Evolutionary conservation across 2,329 filamentous ascomycete genomes (phyloP).

Genomic region (Rhynchosporium graminicola): DNA sequence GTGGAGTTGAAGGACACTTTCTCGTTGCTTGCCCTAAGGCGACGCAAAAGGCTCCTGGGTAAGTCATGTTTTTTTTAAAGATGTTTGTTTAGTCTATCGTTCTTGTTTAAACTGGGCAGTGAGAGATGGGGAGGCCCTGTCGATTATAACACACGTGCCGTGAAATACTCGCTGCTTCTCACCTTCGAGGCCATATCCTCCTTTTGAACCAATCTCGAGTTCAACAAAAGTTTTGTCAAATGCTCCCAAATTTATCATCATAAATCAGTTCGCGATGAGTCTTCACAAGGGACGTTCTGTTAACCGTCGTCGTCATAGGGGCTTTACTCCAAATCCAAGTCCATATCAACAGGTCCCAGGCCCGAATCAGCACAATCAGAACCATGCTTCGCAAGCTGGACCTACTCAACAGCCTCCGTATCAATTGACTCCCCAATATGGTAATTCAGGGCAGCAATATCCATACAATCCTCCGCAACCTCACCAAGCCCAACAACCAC

Average conservation of each 20-base stretch:
- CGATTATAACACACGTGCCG: slow-evolving; percentile 1
- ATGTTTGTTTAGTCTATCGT: background rate
- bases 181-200: background rate
- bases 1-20: slow-evolving; percentile 53
- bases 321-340: slow-evolving; percentile 26
- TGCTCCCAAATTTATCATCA: too few species aligned
- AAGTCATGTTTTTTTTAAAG: slow-evolving; percentile 40
- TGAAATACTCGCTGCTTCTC: background rate
- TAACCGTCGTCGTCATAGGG: slow-evolving; percentile 28
- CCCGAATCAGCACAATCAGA: slow-evolving; percentile 16
- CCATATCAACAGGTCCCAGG: slow-evolving; percentile 32
- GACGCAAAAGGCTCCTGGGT: slow-evolving; percentile 51
- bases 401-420: slow-evolving; percentile 31
- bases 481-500: background rate
- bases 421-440: slow-evolving; percentile 33
- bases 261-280: background rate
- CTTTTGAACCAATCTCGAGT: background rate
- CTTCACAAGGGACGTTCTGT: slow-evolving; percentile 8
- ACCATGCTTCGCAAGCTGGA: slow-evolving; percentile 23
- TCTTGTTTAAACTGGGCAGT: background rate
- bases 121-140: background rate
- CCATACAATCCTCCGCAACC: slow-evolving; percentile 17
- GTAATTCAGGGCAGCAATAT: slow-evolving; percentile 25
- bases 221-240: background rate
- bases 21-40: slow-evolving; percentile 55